Evolutionary conservation across 208 protist genomes (phyloP).

Genomic region (Leptomonas pyrrhocoris): DNA sequence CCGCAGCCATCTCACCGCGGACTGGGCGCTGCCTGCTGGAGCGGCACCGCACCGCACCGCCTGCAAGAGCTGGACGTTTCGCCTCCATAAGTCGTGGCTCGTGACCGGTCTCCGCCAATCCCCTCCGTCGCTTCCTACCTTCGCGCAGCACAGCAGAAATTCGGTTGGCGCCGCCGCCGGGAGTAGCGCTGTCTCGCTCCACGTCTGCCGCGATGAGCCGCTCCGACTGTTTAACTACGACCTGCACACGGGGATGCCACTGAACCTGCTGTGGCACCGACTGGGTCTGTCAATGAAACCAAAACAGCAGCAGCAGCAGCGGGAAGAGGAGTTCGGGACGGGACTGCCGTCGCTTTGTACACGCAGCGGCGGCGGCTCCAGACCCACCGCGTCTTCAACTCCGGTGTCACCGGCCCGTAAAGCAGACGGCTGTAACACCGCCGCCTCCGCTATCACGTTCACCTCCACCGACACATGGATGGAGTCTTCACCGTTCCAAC

Average conservation of each 20-base stretch:
- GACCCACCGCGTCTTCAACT: no score
- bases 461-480: background rate
- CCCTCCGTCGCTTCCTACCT: background rate
- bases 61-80: conserved; percentile 17
- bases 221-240: conserved; percentile 20
- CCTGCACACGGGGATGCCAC: conserved; percentile 14
- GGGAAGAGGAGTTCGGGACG: background rate
- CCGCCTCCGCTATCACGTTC: no score
- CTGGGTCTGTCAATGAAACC: background rate
- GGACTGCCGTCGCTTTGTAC: background rate
- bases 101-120: conserved; percentile 11
- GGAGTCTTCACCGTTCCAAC: background rate
- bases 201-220: background rate
- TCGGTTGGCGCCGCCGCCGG: background rate
- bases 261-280: background rate
- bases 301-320: background rate
- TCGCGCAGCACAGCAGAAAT: background rate
- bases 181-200: background rate
- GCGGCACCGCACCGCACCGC: background rate
- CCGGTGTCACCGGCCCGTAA: no score
- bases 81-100: conserved; percentile 28
- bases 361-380: no score
- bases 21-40: no score
- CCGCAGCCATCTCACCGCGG: no score
- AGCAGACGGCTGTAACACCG: no score